A percentile compares a stretch with the other conserved stretches of the same genome.
Evolutionary conservation across 164 flowering plant species (phyloP).

Genomic region (Euptelea pleiosperma): DNA sequence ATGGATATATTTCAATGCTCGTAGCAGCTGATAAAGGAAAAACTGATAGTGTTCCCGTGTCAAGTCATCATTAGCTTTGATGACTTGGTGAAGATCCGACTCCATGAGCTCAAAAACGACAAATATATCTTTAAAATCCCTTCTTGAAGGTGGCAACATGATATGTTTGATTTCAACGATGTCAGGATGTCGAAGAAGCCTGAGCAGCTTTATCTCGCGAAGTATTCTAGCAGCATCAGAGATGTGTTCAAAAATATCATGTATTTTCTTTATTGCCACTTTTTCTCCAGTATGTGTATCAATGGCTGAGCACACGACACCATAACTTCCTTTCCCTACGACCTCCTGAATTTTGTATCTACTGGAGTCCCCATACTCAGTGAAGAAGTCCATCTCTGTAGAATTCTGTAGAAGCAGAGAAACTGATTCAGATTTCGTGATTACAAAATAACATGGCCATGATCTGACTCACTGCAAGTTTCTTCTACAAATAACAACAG

Average conservation of each 20-base stretch:
- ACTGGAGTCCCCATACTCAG: slow-evolving; percentile 79
- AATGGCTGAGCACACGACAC: slow-evolving; percentile 72
- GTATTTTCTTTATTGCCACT: slow-evolving; percentile 82
- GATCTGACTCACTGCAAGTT: neutral
- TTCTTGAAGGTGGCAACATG: too few relatives aligned
- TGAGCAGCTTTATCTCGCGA: slow-evolving; percentile 78
- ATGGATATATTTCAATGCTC: slow-evolving; percentile 87
- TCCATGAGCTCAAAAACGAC: too few relatives aligned
- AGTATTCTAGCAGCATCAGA: slow-evolving; percentile 89
- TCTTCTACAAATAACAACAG: neutral
- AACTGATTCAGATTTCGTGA: neutral
- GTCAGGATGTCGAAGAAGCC: slow-evolving; percentile 83
- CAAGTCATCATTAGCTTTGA: slow-evolving; percentile 86
- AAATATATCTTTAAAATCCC: too few relatives aligned
- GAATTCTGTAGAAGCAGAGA: slow-evolving; percentile 36
- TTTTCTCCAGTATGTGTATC: slow-evolving; percentile 71
- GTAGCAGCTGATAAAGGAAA: slow-evolving; percentile 85
- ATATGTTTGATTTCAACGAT: slow-evolving; percentile 82
- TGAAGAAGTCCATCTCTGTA: slow-evolving; percentile 68
- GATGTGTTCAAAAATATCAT: slow-evolving; percentile 72
- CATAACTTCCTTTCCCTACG: slow-evolving; percentile 79
- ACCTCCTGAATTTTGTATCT: slow-evolving; percentile 69
- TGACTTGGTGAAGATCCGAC: slow-evolving; percentile 88
- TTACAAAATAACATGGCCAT: neutral
- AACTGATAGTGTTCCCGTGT: slow-evolving; percentile 86